Conservation (phyloP, 495 filamentous ascomycete genomes). For the Sordaria brevicollis region DNA sequence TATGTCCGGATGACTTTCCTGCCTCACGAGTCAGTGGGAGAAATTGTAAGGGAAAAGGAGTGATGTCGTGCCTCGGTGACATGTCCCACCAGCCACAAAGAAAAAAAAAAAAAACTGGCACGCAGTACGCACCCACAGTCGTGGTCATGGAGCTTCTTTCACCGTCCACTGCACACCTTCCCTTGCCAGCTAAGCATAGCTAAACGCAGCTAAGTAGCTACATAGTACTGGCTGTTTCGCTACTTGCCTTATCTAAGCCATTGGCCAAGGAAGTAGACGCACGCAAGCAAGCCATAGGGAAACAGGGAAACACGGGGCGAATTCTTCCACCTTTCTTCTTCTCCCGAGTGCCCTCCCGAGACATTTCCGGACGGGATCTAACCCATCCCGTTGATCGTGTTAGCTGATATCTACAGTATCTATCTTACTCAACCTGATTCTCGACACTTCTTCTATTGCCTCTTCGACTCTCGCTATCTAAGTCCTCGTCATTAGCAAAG, state of each 20-base stretch:
- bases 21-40: neutral
- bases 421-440: too few species aligned
- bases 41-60: neutral
- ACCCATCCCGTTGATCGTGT: neutral
- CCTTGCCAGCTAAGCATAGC: neutral
- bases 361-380: neutral
- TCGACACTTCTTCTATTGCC: neutral
- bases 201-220: neutral
- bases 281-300: neutral
- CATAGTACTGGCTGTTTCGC: neutral
- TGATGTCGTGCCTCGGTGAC: neutral
- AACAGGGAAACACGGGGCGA: neutral
- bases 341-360: too few species aligned
- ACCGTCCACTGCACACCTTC: neutral
- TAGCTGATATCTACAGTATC: neutral
- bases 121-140: neutral
- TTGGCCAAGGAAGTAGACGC: neutral
- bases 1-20: neutral
- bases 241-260: neutral
- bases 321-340: neutral
- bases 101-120: too few species aligned
- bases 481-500: neutral
- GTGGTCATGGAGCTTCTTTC: neutral
- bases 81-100: neutral
- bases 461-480: neutral